Base-by-base conservation (phyloP, 2,329 filamentous ascomycete genomes). In the Colletotrichum filicis region DNA sequence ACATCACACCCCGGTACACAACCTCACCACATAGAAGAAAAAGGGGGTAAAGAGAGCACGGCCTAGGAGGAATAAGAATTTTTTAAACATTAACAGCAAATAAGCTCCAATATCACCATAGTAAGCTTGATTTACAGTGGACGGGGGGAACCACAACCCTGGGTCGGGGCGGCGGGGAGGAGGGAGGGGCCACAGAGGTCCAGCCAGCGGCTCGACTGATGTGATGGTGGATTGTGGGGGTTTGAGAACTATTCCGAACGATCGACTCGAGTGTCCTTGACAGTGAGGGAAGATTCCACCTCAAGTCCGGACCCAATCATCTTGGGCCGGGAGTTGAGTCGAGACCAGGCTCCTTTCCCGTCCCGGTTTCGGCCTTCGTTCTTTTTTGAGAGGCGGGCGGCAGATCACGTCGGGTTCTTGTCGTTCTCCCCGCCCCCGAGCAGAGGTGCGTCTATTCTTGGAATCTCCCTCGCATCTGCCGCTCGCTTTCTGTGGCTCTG, bases 81-180 rank as follows among this genome's bases (percentile, higher is more conserved):
- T 26, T 5, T 19, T 42, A 28, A 49, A 30, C 42, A 49, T n/a
- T 49, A 49, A 4, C 42, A 49, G 14, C 14, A 30, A 30, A 62
- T 32, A 52, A 62, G 26, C 42, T 30, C 42, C 26, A 24, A n/a
- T 49, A n/a, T 30, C 19, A 19, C 6, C 14, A 22, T 16, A 32
- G 19, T 62, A 42, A 68, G 68, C 66, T 73, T 72, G 65, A 68
- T 52, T n/a, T 35, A 55, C 6, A 14, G 60, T 42, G 26, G 30
- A 61, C 32, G 19, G 24, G 42, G 19, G 30, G 24, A 32, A 53
- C 68, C 49, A 68, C 49, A 57, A 49, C 64, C 56, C 63, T 57
- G 68, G 63, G 49, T 46, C 56, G 32, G 32, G 4, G 32, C 32
- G 32, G 32, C 56, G n/a, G 62, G n/a, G n/a, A 57, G 56, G 37